A percentile compares a stretch with the other conserved stretches of the same genome.
Evolutionary conservation across 2,329 filamentous ascomycete genomes (phyloP).

Genomic region (Annulohypoxylon truncatum): DNA sequence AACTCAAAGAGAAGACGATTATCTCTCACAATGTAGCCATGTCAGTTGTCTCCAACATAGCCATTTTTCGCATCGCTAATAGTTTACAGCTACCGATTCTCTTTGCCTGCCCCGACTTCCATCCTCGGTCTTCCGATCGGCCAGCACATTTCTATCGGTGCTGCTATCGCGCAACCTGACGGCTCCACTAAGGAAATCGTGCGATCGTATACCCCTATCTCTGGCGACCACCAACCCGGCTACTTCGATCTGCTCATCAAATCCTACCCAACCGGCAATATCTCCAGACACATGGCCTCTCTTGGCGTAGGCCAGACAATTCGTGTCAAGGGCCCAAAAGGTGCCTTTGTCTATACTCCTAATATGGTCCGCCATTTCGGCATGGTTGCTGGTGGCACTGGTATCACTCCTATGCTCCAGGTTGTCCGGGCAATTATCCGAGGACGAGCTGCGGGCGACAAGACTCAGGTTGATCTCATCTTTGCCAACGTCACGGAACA

Average conservation of each 20-base stretch:
- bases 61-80: constrained; percentile 4
- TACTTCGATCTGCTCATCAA: constrained; percentile 98
- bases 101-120: constrained; percentile 78
- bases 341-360: constrained; percentile 95
- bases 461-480: constrained; percentile 91
- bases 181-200: constrained; percentile 85
- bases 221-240: constrained; percentile 87
- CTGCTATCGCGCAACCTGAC: constrained; percentile 73
- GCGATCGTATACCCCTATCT: constrained; percentile 92
- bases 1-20: constrained; percentile 92
- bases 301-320: constrained; percentile 87
- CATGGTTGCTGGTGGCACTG: constrained; percentile 97
- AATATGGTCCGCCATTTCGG: constrained; percentile 97
- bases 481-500: constrained; percentile 96
- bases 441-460: constrained; percentile 81
- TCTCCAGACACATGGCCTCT: constrained; percentile 89
- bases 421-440: constrained; percentile 90
- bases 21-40: constrained; percentile 99
- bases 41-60: constrained; percentile 60
- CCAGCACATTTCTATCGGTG: constrained; percentile 97
- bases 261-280: constrained; percentile 97
- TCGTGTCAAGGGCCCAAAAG: constrained; percentile 93
- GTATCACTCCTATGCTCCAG: constrained; percentile 98
- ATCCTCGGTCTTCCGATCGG: constrained; percentile 97
- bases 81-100: constrained; percentile 84